Percentiles rank a stretch among this genome's conserved stretches.
Evolutionary conservation across 2,329 filamentous ascomycete species (phyloP).

Genomic region (Elsinoe fawcettii): DNA sequence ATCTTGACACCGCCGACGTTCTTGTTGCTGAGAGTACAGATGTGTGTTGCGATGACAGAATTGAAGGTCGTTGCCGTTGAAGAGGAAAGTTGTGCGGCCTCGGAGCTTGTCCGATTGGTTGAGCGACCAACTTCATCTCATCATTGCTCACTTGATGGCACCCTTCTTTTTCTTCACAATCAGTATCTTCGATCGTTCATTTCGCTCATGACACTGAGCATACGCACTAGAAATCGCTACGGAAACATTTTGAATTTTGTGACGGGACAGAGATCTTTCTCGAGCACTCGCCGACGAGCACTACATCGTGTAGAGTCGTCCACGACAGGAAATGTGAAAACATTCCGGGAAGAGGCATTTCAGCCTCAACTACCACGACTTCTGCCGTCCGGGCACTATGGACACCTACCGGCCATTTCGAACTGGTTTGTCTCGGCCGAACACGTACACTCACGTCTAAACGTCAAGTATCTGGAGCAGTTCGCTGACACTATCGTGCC

Average conservation of each 20-base stretch:
- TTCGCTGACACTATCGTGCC: slow-evolving; percentile 47
- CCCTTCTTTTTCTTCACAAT: background rate
- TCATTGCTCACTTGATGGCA: slow-evolving; percentile 15
- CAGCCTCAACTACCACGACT: slow-evolving; percentile 45
- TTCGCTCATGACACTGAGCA: background rate
- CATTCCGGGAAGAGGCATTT: slow-evolving; percentile 51
- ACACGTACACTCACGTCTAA: slow-evolving; percentile 24
- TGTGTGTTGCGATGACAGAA: background rate
- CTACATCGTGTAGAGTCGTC: slow-evolving; percentile 23
- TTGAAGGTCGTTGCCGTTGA: background rate
- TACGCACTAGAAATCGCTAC: background rate
- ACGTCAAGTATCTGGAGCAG: slow-evolving; percentile 38
- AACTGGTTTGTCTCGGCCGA: slow-evolving; percentile 50
- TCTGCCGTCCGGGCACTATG: slow-evolving; percentile 39
- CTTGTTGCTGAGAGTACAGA: background rate
- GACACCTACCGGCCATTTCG: slow-evolving; percentile 44
- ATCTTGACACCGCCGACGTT: slow-evolving; percentile 40
- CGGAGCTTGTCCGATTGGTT: background rate
- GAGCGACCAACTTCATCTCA: background rate
- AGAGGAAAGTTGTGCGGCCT: background rate
- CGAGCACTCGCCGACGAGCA: background rate
- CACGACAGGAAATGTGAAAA: slow-evolving; percentile 24
- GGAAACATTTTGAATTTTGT: background rate
- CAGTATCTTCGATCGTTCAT: background rate
- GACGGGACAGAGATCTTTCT: background rate